A percentile compares a stretch with the other conserved stretches of the same genome.
These are phyloP conservation scores for Sporothrix variecibatus DNA, from an alignment of 2,329 filamentous ascomycete species.

Conservation along the genomic window DNA sequence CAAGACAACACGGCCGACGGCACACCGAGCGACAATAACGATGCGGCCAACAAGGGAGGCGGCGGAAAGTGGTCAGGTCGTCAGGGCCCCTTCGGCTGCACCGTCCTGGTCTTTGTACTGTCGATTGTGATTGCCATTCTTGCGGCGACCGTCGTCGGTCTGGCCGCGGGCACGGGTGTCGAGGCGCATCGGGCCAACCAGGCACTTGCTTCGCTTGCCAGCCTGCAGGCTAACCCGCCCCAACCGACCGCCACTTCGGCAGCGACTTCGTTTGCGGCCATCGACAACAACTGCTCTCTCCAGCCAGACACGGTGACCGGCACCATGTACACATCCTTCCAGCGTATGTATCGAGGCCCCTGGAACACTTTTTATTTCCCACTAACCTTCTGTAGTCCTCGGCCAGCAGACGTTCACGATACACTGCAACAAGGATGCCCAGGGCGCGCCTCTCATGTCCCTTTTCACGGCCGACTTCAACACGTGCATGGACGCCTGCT, in stretches of 20 bases:
- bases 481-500: slow-evolving; percentile 52
- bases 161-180: slow-evolving; percentile 49
- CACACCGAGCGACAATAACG: neutral
- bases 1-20: neutral
- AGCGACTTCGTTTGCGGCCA: slow-evolving; percentile 35
- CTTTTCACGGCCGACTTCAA: slow-evolving; percentile 48
- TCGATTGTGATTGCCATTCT: slow-evolving; percentile 45
- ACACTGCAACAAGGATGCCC: slow-evolving; percentile 48
- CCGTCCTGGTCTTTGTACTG: slow-evolving; percentile 45
- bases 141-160: slow-evolving; percentile 45
- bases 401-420: slow-evolving; percentile 43
- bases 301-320: slow-evolving; percentile 41
- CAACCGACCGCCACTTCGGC: slow-evolving; percentile 28
- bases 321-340: slow-evolving; percentile 44
- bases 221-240: neutral
- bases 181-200: slow-evolving; percentile 44
- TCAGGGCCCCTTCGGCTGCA: slow-evolving; percentile 38
- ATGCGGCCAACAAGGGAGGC: neutral
- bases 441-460: slow-evolving; percentile 41
- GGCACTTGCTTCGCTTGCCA: slow-evolving; percentile 32
- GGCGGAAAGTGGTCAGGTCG: neutral
- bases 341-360: slow-evolving; percentile 37
- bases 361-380: neutral
- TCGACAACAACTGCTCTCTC: slow-evolving; percentile 47
- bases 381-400: slow-evolving; percentile 39